Base-by-base conservation (phyloP, 2,329 filamentous ascomycete genomes). In the Exophiala dermatitidis region DNA sequence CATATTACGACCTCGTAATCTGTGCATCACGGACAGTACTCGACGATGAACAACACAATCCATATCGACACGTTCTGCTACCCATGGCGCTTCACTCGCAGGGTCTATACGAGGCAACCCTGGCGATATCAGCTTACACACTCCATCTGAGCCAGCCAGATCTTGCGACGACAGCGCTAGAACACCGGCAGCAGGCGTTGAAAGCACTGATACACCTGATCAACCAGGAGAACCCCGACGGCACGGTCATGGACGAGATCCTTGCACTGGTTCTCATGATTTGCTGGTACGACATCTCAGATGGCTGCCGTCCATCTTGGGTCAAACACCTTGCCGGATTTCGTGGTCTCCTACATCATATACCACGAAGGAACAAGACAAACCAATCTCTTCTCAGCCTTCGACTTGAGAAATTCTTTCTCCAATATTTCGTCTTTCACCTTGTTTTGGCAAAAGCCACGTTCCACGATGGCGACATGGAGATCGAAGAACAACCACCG, bases 201-300 rank as follows among this genome's bases (percentile, higher is more conserved):
- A 36, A 46, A 34, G 12, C 32, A 30, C 29, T 54, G 46, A 50
- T 54, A 2, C 19, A 19, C 3, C 36, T 54, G 3, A 12, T 54
- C 6, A 44, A 46, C 26, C 32, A 33, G 7, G 28, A 31, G 9
- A 34, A 33, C 4, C 19, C 34, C 30, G 52, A 54, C 0, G 49
- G 56, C 9, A 49, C 52, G 29, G 63, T 64, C 30, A 52, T 66
- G 28, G 60, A 65, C 40, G 63, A 65, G 43, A 63, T 66, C 31
- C 45, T 65, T 4, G 62, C 62, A 5, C 46, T 65, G 1, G 61
- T 63, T 32, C 48, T 66, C 19, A 66, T 66, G 62, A 36, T 66
- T 19, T 65, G 63, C 34, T 66, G 62, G 62, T 66, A 63, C 28
- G 63, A 52, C 32, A 64, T 66, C n/a, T 64, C 63, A 5, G 62